phyloP scores from a whole-genome alignment of 148 eudicot genomes.

The Gaultheria prostrata region DNA sequence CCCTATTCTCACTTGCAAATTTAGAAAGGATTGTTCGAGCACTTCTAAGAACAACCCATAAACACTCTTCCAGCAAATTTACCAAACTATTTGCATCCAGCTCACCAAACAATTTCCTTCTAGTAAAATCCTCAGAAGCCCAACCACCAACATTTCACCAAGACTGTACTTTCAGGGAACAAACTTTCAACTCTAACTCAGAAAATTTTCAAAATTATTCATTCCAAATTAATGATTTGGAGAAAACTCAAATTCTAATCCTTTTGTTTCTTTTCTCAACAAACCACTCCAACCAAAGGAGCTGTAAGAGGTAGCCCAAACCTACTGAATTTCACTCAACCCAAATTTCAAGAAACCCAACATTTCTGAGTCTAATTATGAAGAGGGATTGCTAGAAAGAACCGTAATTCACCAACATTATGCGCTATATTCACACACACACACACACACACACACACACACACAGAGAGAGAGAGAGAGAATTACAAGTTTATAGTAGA shows the following conservation, averaged over 20 bases:
- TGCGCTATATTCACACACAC: no score
- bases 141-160: not conserved
- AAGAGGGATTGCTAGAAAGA: no score
- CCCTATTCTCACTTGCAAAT: not conserved
- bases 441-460: not conserved
- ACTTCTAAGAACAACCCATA: not conserved
- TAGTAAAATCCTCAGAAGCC: not conserved
- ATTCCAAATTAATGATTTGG: no score
- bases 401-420: no score
- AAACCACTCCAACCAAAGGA: no score
- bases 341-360: not conserved
- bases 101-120: not conserved
- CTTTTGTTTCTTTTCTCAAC: no score
- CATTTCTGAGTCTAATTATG: not conserved
- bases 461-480: not conserved
- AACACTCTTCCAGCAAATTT: not conserved
- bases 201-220: not conserved
- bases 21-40: not conserved
- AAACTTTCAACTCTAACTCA: slow-evolving; percentile 8
- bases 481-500: slow-evolving; percentile 52
- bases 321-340: not conserved
- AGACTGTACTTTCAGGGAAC: not conserved
- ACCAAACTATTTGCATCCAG: not conserved
- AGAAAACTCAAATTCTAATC: no score
- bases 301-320: not conserved